A percentile compares a stretch with the other conserved stretches of the same genome.
phyloP scores from a whole-genome alignment of 2,329 filamentous ascomycete species.

The Hymenoscyphus infarciens region DNA sequence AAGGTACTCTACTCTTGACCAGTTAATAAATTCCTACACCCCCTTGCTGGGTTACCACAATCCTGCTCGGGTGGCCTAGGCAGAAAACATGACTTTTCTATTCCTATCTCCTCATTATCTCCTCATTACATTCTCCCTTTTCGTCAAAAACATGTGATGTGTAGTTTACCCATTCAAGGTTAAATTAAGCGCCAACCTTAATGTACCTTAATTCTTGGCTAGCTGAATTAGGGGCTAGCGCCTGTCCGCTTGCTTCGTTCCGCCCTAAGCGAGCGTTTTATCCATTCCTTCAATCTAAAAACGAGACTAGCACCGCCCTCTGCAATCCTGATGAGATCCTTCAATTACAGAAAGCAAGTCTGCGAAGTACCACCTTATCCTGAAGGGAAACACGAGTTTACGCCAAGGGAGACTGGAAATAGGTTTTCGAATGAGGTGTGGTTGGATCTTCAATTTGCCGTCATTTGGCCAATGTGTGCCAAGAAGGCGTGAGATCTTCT shows the following conservation, averaged over 20 bases:
- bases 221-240: background rate
- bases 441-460: background rate
- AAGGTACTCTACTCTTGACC: too few species aligned
- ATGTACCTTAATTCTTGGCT: background rate
- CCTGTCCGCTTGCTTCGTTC: background rate
- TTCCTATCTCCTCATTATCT: too few species aligned
- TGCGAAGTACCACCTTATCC: background rate
- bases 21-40: too few species aligned
- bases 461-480: background rate
- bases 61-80: too few species aligned
- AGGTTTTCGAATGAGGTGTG: background rate
- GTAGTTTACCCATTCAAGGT: too few species aligned
- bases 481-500: background rate
- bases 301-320: background rate
- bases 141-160: too few species aligned
- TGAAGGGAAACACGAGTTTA: background rate
- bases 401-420: background rate
- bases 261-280: background rate
- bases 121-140: too few species aligned
- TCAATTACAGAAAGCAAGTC: background rate
- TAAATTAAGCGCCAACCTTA: background rate
- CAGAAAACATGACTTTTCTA: too few species aligned
- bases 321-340: background rate
- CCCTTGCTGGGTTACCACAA: too few species aligned
- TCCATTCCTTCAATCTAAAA: conserved; percentile 1